These are phyloP conservation scores for Astrocystis sublimbata DNA, from an alignment of 495 filamentous ascomycete species.

Conservation along the genomic window DNA sequence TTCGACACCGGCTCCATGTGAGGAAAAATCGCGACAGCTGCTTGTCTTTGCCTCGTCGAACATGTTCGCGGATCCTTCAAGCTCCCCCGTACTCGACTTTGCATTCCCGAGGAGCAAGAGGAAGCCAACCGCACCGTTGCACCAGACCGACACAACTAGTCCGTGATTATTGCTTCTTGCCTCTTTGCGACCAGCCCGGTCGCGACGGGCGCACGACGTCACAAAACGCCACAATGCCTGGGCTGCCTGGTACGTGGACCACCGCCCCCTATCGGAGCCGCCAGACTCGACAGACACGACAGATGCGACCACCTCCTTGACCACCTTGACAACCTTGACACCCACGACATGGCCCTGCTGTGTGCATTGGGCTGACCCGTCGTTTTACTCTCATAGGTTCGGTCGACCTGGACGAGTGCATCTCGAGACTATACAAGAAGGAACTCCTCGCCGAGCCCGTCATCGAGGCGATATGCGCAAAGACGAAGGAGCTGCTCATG, in stretches of 20 bases:
- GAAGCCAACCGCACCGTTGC: constrained; percentile 23
- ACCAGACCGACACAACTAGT: neutral
- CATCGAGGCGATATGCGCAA: constrained; percentile 98
- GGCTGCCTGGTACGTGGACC: constrained; percentile 72
- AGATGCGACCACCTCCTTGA: too few species aligned
- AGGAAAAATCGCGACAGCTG: constrained; percentile 28
- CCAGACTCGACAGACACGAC: too few species aligned
- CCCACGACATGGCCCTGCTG: constrained; percentile 1
- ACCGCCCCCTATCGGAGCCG: neutral
- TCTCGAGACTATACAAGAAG: constrained; percentile 91
- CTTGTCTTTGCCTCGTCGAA: constrained; percentile 30
- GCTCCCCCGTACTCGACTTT: constrained; percentile 31
- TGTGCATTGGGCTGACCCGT: constrained; percentile 15
- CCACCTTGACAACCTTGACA: too few species aligned
- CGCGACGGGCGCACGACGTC: constrained; percentile 3
- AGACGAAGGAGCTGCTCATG: constrained; percentile 97
- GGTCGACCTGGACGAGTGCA: constrained; percentile 98
- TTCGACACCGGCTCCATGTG: constrained; percentile 30
- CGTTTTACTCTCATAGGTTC: constrained; percentile 64
- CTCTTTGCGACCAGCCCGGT: constrained; percentile 14
- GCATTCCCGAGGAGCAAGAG: constrained; percentile 35
- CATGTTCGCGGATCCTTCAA: constrained; percentile 38
- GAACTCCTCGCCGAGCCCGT: constrained; percentile 96
- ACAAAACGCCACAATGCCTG: constrained; percentile 68
- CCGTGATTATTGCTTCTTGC: constrained; percentile 21